phyloP scores from a whole-genome alignment of 257 asterid genomes.

The Leptodermis oblonga region DNA sequence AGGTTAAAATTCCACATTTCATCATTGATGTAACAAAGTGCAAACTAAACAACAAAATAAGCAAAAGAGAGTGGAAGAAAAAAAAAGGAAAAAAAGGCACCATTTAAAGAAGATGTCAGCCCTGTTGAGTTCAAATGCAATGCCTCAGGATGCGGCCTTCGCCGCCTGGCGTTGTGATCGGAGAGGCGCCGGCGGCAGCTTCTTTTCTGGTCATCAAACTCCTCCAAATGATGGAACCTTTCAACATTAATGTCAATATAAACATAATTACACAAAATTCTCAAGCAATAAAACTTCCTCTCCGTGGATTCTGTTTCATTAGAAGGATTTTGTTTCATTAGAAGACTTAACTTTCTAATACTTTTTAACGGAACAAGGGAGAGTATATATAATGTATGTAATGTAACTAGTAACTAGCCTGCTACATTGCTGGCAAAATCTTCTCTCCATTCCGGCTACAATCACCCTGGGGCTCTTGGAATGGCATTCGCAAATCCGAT shows the following conservation, averaged over 20 bases:
- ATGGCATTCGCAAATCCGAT: slow-evolving; percentile 59
- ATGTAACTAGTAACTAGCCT: too few relatives aligned
- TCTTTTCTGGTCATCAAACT: slow-evolving; percentile 76
- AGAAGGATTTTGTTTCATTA: too few relatives aligned
- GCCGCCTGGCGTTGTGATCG: slow-evolving; percentile 82
- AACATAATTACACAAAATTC: neutral
- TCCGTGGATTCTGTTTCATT: neutral
- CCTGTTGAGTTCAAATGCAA: slow-evolving; percentile 34
- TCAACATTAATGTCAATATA: slow-evolving; percentile 6
- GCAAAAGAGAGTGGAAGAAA: neutral
- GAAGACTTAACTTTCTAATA: too few relatives aligned
- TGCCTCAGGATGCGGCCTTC: slow-evolving; percentile 55
- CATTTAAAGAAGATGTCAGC: slow-evolving; percentile 44
- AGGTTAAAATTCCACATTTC: neutral
- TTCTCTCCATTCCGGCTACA: slow-evolving; percentile 56
- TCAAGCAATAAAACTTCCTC: neutral
- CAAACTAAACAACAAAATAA: too few relatives aligned
- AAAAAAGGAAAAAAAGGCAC: slow-evolving; percentile 6
- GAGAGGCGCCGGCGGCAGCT: slow-evolving; percentile 75
- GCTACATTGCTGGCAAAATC: slow-evolving; percentile 92
- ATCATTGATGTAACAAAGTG: neutral
- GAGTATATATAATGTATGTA: too few relatives aligned
- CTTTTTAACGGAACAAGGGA: too few relatives aligned
- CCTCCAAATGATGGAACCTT: slow-evolving; percentile 70
- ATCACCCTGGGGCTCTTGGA: slow-evolving; percentile 62